phyloP scores from a whole-genome alignment of 192 early-diverging fungal species.

The Oehlia diaphana region DNA sequence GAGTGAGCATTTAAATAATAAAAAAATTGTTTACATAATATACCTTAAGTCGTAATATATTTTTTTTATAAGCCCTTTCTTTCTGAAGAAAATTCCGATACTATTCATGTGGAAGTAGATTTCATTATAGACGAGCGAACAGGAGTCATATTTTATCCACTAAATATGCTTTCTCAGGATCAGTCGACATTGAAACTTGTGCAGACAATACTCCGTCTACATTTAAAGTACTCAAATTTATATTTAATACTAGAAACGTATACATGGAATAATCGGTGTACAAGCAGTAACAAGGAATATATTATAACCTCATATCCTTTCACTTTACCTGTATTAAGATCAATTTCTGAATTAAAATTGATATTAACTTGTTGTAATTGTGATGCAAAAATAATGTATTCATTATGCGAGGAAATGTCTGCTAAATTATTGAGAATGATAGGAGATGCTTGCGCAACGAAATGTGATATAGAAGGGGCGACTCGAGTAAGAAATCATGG shows the following conservation, averaged over 20 bases:
- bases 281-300: not conserved
- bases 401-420: conserved; percentile 26
- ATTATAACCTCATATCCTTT: conserved; percentile 14
- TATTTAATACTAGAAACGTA: conserved; percentile 21
- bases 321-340: conserved; percentile 5
- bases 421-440: conserved; percentile 24
- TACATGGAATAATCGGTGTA: not conserved
- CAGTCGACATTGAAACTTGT: not conserved
- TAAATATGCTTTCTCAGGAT: conserved; percentile 15
- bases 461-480: not conserved
- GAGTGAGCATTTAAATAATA: not conserved
- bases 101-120: conserved; percentile 14
- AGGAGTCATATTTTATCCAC: conserved; percentile 9
- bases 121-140: conserved; percentile 23
- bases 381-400: conserved; percentile 4
- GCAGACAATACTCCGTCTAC: not conserved
- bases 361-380: not conserved
- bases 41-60: no score
- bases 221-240: conserved; percentile 17
- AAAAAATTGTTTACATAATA: not conserved
- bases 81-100: not conserved
- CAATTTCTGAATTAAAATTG: not conserved
- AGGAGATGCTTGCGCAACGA: conserved; percentile 17
- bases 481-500: not conserved
- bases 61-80: conserved; percentile 3